Conservation (phyloP, 257 asterid species). For the Solanum paucissectum region DNA sequence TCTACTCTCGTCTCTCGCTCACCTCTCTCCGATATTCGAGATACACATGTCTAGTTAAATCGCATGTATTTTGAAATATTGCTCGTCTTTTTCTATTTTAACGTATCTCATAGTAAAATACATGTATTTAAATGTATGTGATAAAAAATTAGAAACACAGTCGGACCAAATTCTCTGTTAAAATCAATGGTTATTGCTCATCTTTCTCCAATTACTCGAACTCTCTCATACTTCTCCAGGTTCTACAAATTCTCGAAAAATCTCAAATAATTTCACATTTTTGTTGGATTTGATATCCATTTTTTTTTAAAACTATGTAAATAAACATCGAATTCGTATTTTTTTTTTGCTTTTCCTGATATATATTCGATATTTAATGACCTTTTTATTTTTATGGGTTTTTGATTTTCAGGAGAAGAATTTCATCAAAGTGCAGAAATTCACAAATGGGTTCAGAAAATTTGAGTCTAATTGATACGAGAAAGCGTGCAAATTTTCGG, state of each 20-base stretch:
- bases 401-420: background rate
- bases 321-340: background rate
- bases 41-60: too few species aligned
- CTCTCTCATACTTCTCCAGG: slow-evolving; percentile 7
- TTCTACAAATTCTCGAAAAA: slow-evolving; percentile 6
- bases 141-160: background rate
- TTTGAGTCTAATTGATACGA: slow-evolving; percentile 19
- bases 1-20: background rate
- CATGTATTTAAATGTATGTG: too few species aligned
- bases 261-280: background rate
- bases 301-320: background rate
- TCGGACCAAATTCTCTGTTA: too few species aligned
- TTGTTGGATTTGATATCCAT: background rate
- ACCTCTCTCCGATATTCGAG: background rate
- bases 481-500: slow-evolving; percentile 27
- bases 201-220: slow-evolving; percentile 17
- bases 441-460: slow-evolving; percentile 36
- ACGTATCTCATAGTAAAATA: too few species aligned
- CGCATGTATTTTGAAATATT: too few species aligned
- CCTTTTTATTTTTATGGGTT: background rate
- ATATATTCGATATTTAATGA: background rate
- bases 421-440: background rate
- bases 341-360: background rate
- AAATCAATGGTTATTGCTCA: background rate
- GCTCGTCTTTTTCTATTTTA: too few species aligned